Evolutionary conservation across 177 flowering plant species (phyloP), one percentile per base, ranked within the genome.

Genomic region (Telopea speciosissima): DNA sequence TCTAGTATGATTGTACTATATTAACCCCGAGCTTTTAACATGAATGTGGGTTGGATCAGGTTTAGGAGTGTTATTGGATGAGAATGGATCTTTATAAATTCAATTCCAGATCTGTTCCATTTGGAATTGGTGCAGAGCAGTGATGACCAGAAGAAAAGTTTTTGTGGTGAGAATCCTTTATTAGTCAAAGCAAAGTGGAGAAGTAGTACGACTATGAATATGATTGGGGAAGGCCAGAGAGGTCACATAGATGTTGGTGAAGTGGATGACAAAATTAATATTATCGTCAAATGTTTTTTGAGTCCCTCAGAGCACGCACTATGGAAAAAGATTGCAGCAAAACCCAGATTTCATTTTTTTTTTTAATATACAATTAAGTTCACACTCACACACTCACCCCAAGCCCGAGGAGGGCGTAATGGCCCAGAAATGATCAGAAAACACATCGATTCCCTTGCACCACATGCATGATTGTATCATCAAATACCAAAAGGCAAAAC

Each of bases 241-340:
- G 56, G 54, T 66, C 25, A 42, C 24, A 14, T 42, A 11, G n/a
- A 44, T 40, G 54, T 24, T 66, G 68, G 40, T 44, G 28, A 66
- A 66, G 68, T 66, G 68, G 68, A 66, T 23, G 68, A 44, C 58
- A 66, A 22, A 22, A 36, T 10, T 5, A 23, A 61, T n/a, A 61
- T 1, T 2, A 16, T 49, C 54, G 17, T 49, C 54, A 49, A 61
- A 61, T 23, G 26, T 31, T 49, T 49, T 28, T 17, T 28, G 26
- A 23, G 24, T 24, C 24, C 25, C 24, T n/a, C 1, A 42, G 19
- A 13, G 31, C 31, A 44, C 68, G 67, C 65, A 62, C 21, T 62
- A 14, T 12, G 1, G 19, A 42, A 44, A 44, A 44, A 44, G 68
- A 42, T 22, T 36, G 6, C 40, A 36, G 40, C 40, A 36, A 36